Evolutionary conservation across 179 eudicot genomes (phyloP), one percentile per base, ranked within the genome.

Genomic region (Spinacia oleracea): DNA sequence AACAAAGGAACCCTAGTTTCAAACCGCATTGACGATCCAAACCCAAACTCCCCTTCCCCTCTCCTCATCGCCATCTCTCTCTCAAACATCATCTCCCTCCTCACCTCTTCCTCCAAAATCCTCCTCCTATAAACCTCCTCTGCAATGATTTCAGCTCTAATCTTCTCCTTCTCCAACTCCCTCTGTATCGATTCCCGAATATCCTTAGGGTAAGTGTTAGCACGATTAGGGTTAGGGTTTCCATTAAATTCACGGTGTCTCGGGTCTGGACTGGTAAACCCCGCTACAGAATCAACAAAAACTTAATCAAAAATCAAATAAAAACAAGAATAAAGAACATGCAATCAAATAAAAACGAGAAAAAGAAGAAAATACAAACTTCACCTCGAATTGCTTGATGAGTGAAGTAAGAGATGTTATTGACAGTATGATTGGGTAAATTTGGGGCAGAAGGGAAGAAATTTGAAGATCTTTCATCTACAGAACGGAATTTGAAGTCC

Each of bases 1-100:
- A 81, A 53, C 68, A 75, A 76, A 1, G 86, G 64, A 20, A 82
- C 53, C 38, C 85, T 70, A 0, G 82, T 58, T 6, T 78, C 83
- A 1, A 71, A 29, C 72, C 72, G 83, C 81, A 78, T 71, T 50
- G 84, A 25, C 2, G 78, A 16, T 6, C 83, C 79, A 0, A 78
- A 43, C 21, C 34, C 79, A 31, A 60, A 34, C 5, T 43, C 77
- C 7, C 35, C 73, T 10, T 43, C 50, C 0, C 72, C 76, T 38
- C 87, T 64, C 8, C 80, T 72, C 67, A 79, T 5, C 1, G 75
- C 81, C 66, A 87, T 48, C 23, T 88, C 90, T 27, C 88, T 84
- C 82, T 92, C 97, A 70, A 80, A 8, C 86, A 78, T 75, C 84
- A 92, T 34, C 78, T 92, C 97, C 69, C 91, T 81, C 80, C 92